phyloP scores from a whole-genome alignment of 805 yeast species.

The Cyberlindnera mycetangii region DNA sequence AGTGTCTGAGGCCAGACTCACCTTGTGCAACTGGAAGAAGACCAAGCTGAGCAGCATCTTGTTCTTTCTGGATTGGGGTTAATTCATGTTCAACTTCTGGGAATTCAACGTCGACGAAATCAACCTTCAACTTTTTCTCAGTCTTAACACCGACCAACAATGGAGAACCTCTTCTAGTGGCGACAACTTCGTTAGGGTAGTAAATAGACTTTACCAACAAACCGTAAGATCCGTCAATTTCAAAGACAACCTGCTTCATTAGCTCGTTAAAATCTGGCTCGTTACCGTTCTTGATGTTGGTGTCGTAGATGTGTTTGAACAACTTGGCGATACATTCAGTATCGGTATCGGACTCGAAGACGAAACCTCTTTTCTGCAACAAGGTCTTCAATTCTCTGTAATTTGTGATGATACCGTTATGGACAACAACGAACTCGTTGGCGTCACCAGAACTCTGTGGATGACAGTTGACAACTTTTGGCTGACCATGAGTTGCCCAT shows the following conservation, averaged over 20 bases:
- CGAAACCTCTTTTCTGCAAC: conserved; percentile 72
- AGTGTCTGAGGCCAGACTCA: conserved; percentile 63
- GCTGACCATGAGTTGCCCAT: conserved; percentile 99
- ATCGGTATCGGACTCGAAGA: conserved; percentile 91
- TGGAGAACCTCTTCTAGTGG: conserved; percentile 98
- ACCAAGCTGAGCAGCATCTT: conserved; percentile 29
- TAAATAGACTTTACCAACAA: conserved; percentile 86
- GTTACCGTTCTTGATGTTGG: conserved; percentile 65
- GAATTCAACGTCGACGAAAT: conserved; percentile 97
- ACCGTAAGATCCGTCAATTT: conserved; percentile 97
- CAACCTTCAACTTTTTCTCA: conserved; percentile 91
- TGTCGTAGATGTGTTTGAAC: conserved; percentile 85
- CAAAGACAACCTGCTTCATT: conserved; percentile 87
- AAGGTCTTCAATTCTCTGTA: conserved; percentile 87
- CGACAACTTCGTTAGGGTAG: conserved; percentile 94
- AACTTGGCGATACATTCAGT: conserved; percentile 97
- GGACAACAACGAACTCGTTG: conserved; percentile 89
- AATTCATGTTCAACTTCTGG: conserved; percentile 44
- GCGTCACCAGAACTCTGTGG: conserved; percentile 88
- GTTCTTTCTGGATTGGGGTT: conserved; percentile 19
- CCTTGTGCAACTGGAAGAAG: conserved; percentile 57
- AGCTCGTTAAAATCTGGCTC: conserved; percentile 86
- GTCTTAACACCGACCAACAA: conserved; percentile 96
- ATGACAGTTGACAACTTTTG: conserved; percentile 82
- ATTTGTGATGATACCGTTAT: conserved; percentile 97